A percentile compares a stretch with the other conserved stretches of the same genome.
These are phyloP conservation scores for Phytophthora pseudosyringae DNA, from an alignment of 352 stramenopile species.

Conservation along the genomic window DNA sequence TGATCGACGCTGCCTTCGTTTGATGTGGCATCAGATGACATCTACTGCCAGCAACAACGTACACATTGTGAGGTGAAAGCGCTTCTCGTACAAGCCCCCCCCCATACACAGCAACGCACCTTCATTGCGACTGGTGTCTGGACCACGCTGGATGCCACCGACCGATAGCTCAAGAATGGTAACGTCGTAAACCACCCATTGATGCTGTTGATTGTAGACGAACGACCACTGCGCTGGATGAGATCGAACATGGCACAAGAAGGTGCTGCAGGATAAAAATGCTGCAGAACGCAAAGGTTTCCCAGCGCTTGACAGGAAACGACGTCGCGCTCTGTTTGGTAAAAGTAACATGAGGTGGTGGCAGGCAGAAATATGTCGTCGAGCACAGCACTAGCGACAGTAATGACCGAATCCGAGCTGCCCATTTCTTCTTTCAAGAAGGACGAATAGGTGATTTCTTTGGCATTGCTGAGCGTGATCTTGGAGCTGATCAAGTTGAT, in stretches of 20 bases:
- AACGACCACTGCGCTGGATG: slow-evolving; percentile 67
- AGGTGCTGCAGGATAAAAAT: slow-evolving; percentile 69
- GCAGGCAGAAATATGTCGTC: slow-evolving; percentile 81
- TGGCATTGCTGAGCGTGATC: slow-evolving; percentile 43
- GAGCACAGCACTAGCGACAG: slow-evolving; percentile 66
- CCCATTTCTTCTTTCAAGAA: slow-evolving; percentile 47
- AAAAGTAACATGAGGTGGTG: slow-evolving; percentile 90
- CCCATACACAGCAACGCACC: slow-evolving; percentile 29
- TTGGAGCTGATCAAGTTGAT: slow-evolving; percentile 60
- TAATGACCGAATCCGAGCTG: slow-evolving; percentile 35
- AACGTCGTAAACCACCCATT: slow-evolving; percentile 78
- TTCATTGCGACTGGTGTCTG: slow-evolving; percentile 79
- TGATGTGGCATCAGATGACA: slow-evolving; percentile 77
- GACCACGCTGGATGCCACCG: slow-evolving; percentile 61
- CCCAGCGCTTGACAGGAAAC: slow-evolving; percentile 88
- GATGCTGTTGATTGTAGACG: slow-evolving; percentile 51
- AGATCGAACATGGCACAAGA: slow-evolving; percentile 82
- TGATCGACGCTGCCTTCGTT: slow-evolving; percentile 59
- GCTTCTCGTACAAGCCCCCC: background rate
- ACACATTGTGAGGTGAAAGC: slow-evolving; percentile 2
- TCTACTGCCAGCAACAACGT: slow-evolving; percentile 40
- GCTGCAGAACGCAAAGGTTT: slow-evolving; percentile 94
- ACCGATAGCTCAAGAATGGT: slow-evolving; percentile 91
- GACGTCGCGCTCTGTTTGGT: slow-evolving; percentile 67
- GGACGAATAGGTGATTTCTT: slow-evolving; percentile 47